Conservation (phyloP, 139 green algal genomes). For the Asterochloris sp. region DNA sequence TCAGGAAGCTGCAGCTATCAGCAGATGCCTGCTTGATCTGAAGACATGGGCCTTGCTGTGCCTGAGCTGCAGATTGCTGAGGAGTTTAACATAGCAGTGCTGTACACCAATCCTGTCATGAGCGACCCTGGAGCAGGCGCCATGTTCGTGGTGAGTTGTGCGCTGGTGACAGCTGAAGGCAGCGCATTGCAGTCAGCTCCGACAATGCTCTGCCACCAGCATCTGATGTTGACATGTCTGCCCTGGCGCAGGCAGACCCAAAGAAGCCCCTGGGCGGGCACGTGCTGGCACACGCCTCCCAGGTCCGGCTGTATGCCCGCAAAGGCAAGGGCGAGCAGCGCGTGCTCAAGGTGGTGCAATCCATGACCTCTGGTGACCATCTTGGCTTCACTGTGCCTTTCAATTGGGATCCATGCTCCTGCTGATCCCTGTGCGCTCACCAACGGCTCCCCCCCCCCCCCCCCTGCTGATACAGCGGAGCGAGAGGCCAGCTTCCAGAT, state of each 20-base stretch:
- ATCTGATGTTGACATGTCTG: neutral
- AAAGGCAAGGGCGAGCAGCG: conserved; percentile 92
- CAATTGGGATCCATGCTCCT: neutral
- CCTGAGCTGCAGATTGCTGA: conserved; percentile 64
- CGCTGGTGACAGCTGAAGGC: too few relatives aligned
- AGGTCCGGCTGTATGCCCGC: conserved; percentile 54
- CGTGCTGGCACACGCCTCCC: conserved; percentile 82
- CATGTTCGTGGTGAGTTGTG: conserved; percentile 66
- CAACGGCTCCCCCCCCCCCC: neutral
- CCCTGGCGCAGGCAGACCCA: conserved; percentile 45
- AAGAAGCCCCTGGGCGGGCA: conserved; percentile 74
- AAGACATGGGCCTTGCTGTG: too few relatives aligned
- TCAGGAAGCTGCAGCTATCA: too few relatives aligned
- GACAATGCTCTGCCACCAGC: too few relatives aligned
- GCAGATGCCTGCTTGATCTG: too few relatives aligned
- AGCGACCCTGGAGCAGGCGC: conserved; percentile 66
- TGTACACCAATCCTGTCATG: conserved; percentile 91
- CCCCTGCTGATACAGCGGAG: conserved; percentile 44
- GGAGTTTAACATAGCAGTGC: conserved; percentile 87
- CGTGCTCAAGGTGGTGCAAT: conserved; percentile 70
- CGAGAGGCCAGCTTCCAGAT: conserved; percentile 68
- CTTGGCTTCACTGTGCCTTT: neutral
- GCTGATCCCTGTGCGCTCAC: neutral
- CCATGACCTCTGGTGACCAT: conserved; percentile 1
- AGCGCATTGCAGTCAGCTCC: too few relatives aligned